Conservation (phyloP, 1,139 yeast genomes). For the Kodamaea derodonti region DNA sequence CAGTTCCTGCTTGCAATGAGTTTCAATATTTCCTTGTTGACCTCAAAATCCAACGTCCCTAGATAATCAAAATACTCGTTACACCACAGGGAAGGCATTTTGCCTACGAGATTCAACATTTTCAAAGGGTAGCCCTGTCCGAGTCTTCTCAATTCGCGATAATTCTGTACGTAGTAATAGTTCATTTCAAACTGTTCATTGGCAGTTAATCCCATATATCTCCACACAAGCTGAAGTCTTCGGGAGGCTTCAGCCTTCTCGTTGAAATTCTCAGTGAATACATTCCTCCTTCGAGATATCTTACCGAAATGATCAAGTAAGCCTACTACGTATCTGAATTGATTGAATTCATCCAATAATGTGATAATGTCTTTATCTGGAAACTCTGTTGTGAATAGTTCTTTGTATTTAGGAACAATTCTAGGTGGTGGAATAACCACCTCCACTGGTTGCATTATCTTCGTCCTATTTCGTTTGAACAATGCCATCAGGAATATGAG, state of each 20-base stretch:
- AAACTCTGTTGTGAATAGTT: constrained; percentile 42
- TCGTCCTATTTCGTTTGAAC: no score
- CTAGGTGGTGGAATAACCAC: no score
- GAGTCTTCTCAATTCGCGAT: background rate
- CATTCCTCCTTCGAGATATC: no score
- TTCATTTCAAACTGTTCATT: background rate
- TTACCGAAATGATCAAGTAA: background rate
- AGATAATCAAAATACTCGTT: background rate
- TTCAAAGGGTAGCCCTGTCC: no score
- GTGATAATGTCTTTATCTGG: constrained; percentile 29
- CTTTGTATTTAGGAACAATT: no score
- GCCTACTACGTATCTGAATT: background rate
- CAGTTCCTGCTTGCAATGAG: background rate
- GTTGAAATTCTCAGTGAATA: background rate
- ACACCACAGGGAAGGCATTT: background rate
- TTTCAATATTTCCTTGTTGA: background rate
- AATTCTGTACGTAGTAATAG: background rate
- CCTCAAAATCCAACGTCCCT: background rate
- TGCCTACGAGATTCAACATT: background rate
- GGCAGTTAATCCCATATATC: background rate
- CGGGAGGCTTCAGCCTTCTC: background rate
- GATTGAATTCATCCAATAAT: background rate
- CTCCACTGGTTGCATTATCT: no score
- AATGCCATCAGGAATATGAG: no score
- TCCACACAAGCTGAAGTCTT: background rate